Percentiles rank a stretch among this genome's conserved stretches.
Conservation (phyloP, 1,284 basidiomycete species). For the Boletus semigastroideus region DNA sequence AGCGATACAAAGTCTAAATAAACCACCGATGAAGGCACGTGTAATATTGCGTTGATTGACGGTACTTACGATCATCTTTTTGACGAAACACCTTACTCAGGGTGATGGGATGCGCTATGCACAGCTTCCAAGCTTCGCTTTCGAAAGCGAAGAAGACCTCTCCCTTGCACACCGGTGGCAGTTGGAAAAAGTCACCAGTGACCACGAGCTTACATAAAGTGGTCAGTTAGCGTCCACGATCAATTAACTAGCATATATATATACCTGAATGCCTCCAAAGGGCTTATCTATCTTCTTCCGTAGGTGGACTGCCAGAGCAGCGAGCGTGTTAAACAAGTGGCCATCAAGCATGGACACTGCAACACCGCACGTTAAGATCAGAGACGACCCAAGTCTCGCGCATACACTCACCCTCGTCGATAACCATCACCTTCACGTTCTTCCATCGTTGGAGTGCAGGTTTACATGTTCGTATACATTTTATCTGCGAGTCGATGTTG, state of each 20-base stretch:
- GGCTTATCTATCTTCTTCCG: slow-evolving; percentile 61
- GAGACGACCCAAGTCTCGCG: background rate
- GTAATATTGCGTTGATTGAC: background rate
- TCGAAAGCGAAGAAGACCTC: slow-evolving; percentile 70
- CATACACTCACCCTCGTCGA: slow-evolving; percentile 68
- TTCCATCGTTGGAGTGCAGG: slow-evolving; percentile 62
- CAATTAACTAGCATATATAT: slow-evolving; percentile 1
- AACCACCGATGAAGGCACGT: background rate
- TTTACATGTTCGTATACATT: slow-evolving; percentile 49
- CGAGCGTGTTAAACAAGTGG: slow-evolving; percentile 69
- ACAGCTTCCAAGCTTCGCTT: slow-evolving; percentile 67
- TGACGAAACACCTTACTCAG: slow-evolving; percentile 75
- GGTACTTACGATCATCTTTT: slow-evolving; percentile 45
- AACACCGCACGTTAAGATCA: background rate
- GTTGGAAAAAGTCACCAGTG: slow-evolving; percentile 89
- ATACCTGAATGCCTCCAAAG: slow-evolving; percentile 84
- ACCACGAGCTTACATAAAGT: slow-evolving; percentile 52
- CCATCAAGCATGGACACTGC: slow-evolving; percentile 86
- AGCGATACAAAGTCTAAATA: slow-evolving; percentile 62
- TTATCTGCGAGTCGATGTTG: slow-evolving; percentile 57
- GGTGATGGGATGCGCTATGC: slow-evolving; percentile 68
- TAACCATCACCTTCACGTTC: slow-evolving; percentile 69
- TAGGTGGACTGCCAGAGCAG: slow-evolving; percentile 43
- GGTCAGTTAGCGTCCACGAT: background rate
- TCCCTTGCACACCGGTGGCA: slow-evolving; percentile 67